phyloP scores from a whole-genome alignment of 225 moss, liverwort and hornwort species.

The Rhytidiadelphus loreus region DNA sequence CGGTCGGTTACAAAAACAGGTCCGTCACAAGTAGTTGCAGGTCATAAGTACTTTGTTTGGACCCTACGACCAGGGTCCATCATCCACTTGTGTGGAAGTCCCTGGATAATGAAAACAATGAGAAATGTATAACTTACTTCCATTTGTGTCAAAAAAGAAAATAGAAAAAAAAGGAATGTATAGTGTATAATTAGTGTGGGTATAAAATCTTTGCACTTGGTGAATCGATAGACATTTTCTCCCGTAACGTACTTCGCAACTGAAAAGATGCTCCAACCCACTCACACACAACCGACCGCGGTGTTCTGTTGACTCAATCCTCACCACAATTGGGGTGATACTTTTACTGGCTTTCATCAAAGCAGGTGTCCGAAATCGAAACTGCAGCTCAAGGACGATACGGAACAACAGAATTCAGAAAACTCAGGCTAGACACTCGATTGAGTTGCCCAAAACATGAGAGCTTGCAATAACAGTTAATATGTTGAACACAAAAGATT shows the following conservation, averaged over 20 bases:
- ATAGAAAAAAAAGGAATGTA: no score
- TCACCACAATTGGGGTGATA: neutral
- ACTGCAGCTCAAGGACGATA: neutral
- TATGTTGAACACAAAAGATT: no score
- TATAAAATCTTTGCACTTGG: neutral
- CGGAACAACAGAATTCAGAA: neutral
- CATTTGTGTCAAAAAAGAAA: no score
- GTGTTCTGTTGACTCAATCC: neutral
- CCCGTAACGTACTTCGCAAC: neutral
- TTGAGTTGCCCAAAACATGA: neutral
- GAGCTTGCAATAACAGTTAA: no score
- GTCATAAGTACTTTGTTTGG: no score
- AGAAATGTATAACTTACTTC: no score
- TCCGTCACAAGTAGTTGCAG: no score
- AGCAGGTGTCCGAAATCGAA: neutral
- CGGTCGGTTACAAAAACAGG: no score
- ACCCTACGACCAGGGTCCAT: no score
- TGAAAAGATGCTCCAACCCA: neutral
- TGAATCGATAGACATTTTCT: neutral
- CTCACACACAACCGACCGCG: neutral
- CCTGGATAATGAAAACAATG: no score
- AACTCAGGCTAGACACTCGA: neutral
- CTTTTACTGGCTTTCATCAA: no score
- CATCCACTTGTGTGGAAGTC: no score
- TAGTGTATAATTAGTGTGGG: neutral